phyloP scores from a whole-genome alignment of 1,139 yeast genomes.

The Candida glucosophila region DNA sequence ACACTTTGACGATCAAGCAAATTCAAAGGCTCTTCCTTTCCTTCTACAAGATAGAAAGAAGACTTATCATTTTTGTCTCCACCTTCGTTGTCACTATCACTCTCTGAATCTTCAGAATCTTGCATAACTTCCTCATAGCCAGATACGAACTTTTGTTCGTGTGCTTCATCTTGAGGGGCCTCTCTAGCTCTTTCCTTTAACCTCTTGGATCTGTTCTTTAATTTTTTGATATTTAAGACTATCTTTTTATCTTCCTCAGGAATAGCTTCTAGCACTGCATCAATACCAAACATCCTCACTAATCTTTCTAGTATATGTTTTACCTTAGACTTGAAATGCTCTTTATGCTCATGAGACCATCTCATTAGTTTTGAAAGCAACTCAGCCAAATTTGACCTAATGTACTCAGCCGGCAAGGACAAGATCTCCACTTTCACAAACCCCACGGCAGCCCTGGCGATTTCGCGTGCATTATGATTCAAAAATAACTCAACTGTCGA shows the following conservation, averaged over 20 bases:
- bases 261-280: slow-evolving; percentile 65
- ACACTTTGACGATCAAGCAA: slow-evolving; percentile 77
- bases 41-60: slow-evolving; percentile 65
- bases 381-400: slow-evolving; percentile 57
- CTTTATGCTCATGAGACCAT: slow-evolving; percentile 95
- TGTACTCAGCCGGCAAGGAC: slow-evolving; percentile 72
- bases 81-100: slow-evolving; percentile 22
- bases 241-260: slow-evolving; percentile 85
- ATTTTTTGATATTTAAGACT: slow-evolving; percentile 75
- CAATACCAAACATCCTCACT: slow-evolving; percentile 83
- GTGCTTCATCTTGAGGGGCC: slow-evolving; percentile 12
- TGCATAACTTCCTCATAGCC: slow-evolving; percentile 79
- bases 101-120: slow-evolving; percentile 51
- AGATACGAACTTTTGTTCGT: slow-evolving; percentile 60
- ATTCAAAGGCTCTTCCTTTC: slow-evolving; percentile 80
- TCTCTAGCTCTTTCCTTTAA: slow-evolving; percentile 18
- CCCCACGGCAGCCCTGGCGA: slow-evolving; percentile 90
- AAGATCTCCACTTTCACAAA: slow-evolving; percentile 87
- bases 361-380: slow-evolving; percentile 67
- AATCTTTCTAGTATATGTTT: slow-evolving; percentile 89
- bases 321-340: slow-evolving; percentile 86
- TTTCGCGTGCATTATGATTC: slow-evolving; percentile 86
- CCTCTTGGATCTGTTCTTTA: slow-evolving; percentile 76
- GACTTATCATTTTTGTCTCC: slow-evolving; percentile 23
- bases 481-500: slow-evolving; percentile 87